Percentiles rank a stretch among this genome's conserved stretches.
phyloP scores from a whole-genome alignment of 177 flowering plant genomes.

The Vitis hybrid region DNA sequence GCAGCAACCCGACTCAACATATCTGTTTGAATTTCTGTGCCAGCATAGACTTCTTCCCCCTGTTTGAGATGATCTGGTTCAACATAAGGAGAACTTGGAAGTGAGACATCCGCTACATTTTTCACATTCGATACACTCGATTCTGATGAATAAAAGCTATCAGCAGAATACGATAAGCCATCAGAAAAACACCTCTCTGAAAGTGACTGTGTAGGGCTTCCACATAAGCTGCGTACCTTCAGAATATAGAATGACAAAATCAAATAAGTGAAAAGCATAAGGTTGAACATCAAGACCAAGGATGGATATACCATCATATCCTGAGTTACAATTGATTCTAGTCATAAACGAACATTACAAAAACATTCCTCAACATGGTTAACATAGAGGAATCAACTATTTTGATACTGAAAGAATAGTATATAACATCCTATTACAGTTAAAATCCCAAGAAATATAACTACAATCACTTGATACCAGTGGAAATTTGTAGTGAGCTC shows the following conservation, averaged over 20 bases:
- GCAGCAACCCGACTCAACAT: conserved; percentile 19
- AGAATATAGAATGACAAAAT: conserved; percentile 17
- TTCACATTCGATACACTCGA: conserved; percentile 31
- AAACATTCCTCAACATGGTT: too few species aligned
- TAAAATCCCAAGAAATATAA: background rate
- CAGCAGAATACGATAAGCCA: conserved; percentile 44
- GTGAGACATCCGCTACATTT: conserved; percentile 13
- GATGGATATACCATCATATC: too few species aligned
- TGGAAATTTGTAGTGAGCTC: background rate
- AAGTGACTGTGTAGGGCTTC: conserved; percentile 55
- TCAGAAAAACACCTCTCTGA: conserved; percentile 55
- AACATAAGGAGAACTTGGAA: conserved; percentile 22
- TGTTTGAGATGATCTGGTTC: conserved; percentile 29
- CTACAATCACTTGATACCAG: background rate
- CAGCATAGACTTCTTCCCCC: conserved; percentile 14
- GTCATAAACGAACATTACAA: background rate
- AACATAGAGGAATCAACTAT: too few species aligned
- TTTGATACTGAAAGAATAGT: too few species aligned
- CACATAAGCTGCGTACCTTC: conserved; percentile 61
- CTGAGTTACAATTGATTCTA: background rate
- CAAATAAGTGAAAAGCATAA: background rate
- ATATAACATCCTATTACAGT: background rate
- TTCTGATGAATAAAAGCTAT: conserved; percentile 43
- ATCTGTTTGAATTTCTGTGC: conserved; percentile 18
- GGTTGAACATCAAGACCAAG: too few species aligned